phyloP scores from a whole-genome alignment of 305 asterid genomes.

The Andrographis paniculata region DNA sequence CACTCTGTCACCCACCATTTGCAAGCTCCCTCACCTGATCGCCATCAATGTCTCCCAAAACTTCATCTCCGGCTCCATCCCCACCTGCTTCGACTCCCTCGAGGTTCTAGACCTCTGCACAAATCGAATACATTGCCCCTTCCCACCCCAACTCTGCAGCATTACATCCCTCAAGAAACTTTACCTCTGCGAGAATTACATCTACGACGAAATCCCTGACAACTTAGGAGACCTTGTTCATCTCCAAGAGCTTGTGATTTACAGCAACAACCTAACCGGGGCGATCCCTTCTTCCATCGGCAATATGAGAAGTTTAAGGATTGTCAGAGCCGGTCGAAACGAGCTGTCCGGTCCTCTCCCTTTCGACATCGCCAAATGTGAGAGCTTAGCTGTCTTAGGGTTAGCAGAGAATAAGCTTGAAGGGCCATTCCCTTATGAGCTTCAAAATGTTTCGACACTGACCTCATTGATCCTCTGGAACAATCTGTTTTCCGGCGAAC shows the following conservation, averaged over 20 bases:
- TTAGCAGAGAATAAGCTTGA: conserved; percentile 68
- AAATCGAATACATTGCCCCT: conserved; percentile 45
- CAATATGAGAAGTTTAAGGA: conserved; percentile 47
- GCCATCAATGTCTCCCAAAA: conserved; percentile 50
- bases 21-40: conserved; percentile 46
- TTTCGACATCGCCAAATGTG: conserved; percentile 51
- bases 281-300: conserved; percentile 54
- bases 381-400: conserved; percentile 56
- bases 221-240: conserved; percentile 41
- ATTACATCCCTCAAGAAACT: conserved; percentile 51
- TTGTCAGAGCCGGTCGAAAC: conserved; percentile 67
- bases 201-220: conserved; percentile 51
- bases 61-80: conserved; percentile 68
- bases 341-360: conserved; percentile 63
- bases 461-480: conserved; percentile 60
- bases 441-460: conserved; percentile 48
- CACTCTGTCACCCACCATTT: conserved; percentile 46
- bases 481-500: conserved; percentile 57
- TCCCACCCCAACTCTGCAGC: conserved; percentile 46
- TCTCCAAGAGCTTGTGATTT: conserved; percentile 80
- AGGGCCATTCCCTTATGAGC: conserved; percentile 56
- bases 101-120: conserved; percentile 77
- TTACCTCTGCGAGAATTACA: conserved; percentile 68
- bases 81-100: conserved; percentile 37
- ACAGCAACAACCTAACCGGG: conserved; percentile 80